Evolutionary conservation across 2,329 filamentous ascomycete species (phyloP).

Genomic region (Chaetomiaceae sp.): DNA sequence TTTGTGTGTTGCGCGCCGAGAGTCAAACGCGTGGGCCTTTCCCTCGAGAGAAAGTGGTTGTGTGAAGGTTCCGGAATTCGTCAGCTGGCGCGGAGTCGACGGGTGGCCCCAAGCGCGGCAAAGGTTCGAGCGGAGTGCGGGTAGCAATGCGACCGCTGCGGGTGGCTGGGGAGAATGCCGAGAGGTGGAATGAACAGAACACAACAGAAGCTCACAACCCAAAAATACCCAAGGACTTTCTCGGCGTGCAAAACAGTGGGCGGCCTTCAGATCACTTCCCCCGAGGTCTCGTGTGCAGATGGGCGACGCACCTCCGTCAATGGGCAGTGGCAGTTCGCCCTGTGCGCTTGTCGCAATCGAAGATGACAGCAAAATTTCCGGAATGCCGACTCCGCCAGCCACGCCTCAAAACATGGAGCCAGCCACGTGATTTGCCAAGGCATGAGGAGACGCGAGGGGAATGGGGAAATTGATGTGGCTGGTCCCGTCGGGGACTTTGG

Average conservation of each 20-base stretch:
- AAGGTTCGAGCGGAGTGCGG: background rate
- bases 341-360: conserved; percentile 22
- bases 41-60: background rate
- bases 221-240: background rate
- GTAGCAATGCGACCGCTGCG: conserved; percentile 4
- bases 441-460: background rate
- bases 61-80: background rate
- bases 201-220: background rate
- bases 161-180: conserved; percentile 20
- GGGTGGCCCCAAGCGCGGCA: conserved; percentile 2
- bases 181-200: background rate
- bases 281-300: conserved; percentile 12
- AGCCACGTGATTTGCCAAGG: conserved; percentile 26
- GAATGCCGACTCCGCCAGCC: conserved; percentile 22
- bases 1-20: background rate
- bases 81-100: conserved; percentile 5
- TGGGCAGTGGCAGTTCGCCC: conserved; percentile 23
- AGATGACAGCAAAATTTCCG: conserved; percentile 26
- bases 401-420: conserved; percentile 13
- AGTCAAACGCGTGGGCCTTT: background rate
- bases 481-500: background rate
- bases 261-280: conserved; percentile 7
- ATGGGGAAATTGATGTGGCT: conserved; percentile 20
- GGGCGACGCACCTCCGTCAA: conserved; percentile 24
- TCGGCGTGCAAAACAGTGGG: conserved; percentile 10